These are phyloP conservation scores for Thielaviopsis euricoi DNA, from an alignment of 2,329 filamentous ascomycete genomes.

Conservation along the genomic window DNA sequence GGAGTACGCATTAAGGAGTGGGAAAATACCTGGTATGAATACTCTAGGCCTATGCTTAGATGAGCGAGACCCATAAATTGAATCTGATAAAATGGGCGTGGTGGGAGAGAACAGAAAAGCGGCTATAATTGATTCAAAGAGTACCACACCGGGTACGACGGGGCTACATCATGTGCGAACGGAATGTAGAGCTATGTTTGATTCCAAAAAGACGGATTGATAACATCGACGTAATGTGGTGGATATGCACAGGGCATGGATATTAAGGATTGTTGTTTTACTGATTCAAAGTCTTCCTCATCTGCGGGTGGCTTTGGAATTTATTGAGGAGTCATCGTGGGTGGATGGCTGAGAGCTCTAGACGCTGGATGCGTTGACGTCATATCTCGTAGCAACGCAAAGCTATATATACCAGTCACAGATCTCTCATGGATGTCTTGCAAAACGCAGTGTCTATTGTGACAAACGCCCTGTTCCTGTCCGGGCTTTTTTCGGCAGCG, in stretches of 20 bases:
- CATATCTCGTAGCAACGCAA: conserved; percentile 1
- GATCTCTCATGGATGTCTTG: conserved; percentile 4
- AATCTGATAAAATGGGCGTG: too few relatives aligned
- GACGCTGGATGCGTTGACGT: conserved; percentile 1
- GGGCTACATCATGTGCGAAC: too few relatives aligned
- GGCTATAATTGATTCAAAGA: too few relatives aligned
- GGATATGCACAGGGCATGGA: too few relatives aligned
- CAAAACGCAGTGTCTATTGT: conserved; percentile 10
- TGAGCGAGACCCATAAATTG: too few relatives aligned
- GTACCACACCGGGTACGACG: too few relatives aligned
- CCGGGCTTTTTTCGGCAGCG: conserved; percentile 9
- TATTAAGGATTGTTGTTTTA: not conserved
- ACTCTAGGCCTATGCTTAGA: too few relatives aligned
- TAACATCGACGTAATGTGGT: too few relatives aligned
- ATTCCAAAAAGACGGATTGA: too few relatives aligned
- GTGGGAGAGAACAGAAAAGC: too few relatives aligned
- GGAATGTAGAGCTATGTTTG: too few relatives aligned
- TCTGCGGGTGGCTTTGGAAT: conserved; percentile 8
- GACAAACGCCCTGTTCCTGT: conserved; percentile 8
- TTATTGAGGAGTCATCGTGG: conserved; percentile 2
- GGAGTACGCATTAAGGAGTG: not conserved
- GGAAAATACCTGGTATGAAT: not conserved
- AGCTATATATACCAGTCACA: not conserved
- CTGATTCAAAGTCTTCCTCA: conserved; percentile 7
- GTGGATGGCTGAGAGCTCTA: conserved; percentile 3